Base-by-base conservation (phyloP, 2,329 filamentous ascomycete species). In the Paracamarosporium sp. region DNA sequence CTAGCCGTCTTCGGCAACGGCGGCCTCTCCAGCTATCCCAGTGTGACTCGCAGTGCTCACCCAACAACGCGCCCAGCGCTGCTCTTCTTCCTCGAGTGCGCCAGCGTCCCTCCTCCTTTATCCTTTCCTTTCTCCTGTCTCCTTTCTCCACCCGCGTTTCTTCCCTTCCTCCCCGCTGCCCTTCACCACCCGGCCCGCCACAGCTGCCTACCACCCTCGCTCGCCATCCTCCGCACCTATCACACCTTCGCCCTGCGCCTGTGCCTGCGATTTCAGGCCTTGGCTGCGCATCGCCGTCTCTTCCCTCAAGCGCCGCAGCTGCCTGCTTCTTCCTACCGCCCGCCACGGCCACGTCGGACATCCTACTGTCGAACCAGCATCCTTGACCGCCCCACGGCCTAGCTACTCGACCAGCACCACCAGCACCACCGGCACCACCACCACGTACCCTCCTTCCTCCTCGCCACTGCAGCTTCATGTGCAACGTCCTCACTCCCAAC, bases 401-500 rank as follows among this genome's bases (percentile, higher is more conserved):
- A 17, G 24, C 33, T 38, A 35, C 33, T 24, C 33, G 9, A 24
- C 35, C 33, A 38, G 11, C 24, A 20, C 35, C 24, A n/a, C 48
- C 17, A 30, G 25, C 35, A 22, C 25, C n/a, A 24, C 35, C 33
- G 27, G 11, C 24, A 20, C 35, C 24, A n/a, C 48, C 17, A 30
- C 35, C 35, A 22, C 25, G 11, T 20, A 28, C 57, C 25, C 52
- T 54, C 53, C 27, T 43, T 53, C 38, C 45, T 50, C 56, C 27
- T 50, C 45, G 56, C 59, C 45, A 36, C 51, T 64, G 57, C 56
- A 63, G 69, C 66, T 63, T 63, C 71, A 78, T 78, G 76, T 76
- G 63, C 65, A 77, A 76, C 67, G 55, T 59, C 64, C 66, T 76
- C 35, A 77, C 74, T 41, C 60, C 74, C 30, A 70, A 71, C 30